Base-by-base conservation (phyloP, 2,329 filamentous ascomycete species). In the Alternaria postmessia region DNA sequence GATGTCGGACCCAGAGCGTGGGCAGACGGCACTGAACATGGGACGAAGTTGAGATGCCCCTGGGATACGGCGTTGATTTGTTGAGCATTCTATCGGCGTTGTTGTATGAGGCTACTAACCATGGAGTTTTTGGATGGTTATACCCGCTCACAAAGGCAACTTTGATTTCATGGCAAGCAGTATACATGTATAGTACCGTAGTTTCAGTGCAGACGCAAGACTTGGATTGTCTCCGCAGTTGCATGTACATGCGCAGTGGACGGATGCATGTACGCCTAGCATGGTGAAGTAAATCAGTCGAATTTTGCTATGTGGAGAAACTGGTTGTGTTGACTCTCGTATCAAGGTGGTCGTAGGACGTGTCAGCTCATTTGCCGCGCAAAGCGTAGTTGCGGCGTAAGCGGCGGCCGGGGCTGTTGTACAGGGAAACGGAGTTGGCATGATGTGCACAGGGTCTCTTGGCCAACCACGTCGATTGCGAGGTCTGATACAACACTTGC, bases 1-100 rank as follows among this genome's bases (percentile, higher is more conserved):
- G 88, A 84, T 85, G 83, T 79, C 70, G 16, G 83, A 85, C 69
- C 83, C 83, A 5, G 82, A 85, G 70, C 79, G 83, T 30, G 83
- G 83, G 48, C 83, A 84, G 73, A 82, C 80, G 36, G 71, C 78
- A 4, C 67, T 84, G 58, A 71, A 73, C 22, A 78, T 79, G 18
- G 18, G 48, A 5, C 64, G 54, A 38, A 51, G 24, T 30, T 66
- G 54, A 63, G 30, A 20, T 24, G 20, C 12, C 24, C 18, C 18
- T 38, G 20, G 36, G 32, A 36, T 46, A 46, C 32, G 41, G 43
- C 28, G 41, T 52, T 46, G 32, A 44, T 49, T 34, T 39, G 24
- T 44, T 39, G 42, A 26, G 38, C 7, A 26, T 39, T 38, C 41
- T 22, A n/a, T 47, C 48, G 52, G 52, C 16, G 49, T 28, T 18